These are phyloP conservation scores for Fusarium sp. DNA, from an alignment of 2,329 filamentous ascomycete species.

Conservation along the genomic window DNA sequence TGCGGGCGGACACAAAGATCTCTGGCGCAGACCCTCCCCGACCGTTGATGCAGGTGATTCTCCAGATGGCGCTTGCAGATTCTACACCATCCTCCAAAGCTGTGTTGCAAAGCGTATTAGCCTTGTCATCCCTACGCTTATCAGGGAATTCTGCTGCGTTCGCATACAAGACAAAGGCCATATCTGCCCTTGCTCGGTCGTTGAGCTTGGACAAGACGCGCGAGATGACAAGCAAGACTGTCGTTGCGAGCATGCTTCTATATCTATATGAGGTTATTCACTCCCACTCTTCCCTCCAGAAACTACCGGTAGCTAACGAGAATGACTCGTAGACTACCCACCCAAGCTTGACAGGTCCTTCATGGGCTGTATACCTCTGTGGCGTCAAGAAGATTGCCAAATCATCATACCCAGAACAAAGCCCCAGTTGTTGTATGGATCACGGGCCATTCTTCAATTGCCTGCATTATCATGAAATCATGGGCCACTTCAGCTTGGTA, in stretches of 20 bases:
- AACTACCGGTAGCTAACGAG: not conserved
- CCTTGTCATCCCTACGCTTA: not conserved
- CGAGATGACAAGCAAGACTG: not conserved
- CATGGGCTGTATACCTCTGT: not conserved
- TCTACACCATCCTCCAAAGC: not conserved
- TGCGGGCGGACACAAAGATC: not conserved
- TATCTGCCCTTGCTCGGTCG: not conserved
- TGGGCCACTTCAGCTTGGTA: not conserved
- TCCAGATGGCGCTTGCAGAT: not conserved
- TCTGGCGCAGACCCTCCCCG: not conserved
- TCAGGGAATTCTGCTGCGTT: not conserved
- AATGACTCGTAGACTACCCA: not conserved
- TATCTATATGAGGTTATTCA: not conserved
- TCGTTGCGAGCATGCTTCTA: not conserved
- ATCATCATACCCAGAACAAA: not conserved
- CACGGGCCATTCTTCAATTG: not conserved
- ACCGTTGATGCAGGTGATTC: not conserved
- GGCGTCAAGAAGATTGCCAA: not conserved
- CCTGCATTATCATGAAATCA: not conserved
- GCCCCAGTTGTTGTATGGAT: not conserved
- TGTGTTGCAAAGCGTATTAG: not conserved
- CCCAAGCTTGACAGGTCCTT: not conserved
- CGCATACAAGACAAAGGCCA: not conserved
- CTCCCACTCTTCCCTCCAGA: fast-evolving
- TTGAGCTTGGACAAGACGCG: not conserved